A percentile compares a stretch with the other conserved stretches of the same genome.
These are phyloP conservation scores for Umbelopsis vinacea DNA, from an alignment of 192 early-diverging fungal genomes.

Conservation along the genomic window DNA sequence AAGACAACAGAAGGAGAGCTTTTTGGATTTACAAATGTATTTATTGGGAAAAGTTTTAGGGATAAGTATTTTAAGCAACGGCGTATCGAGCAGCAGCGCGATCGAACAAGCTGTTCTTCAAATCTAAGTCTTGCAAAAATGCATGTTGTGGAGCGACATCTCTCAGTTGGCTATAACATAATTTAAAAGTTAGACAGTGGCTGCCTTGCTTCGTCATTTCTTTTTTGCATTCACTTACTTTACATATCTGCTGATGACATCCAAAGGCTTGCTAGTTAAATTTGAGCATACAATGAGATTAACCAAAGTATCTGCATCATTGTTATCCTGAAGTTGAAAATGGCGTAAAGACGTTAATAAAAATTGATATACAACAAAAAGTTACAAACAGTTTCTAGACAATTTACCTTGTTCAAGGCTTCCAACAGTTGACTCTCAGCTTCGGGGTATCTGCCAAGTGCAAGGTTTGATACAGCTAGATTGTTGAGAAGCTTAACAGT, in stretches of 20 bases:
- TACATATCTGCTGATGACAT: slow-evolving; percentile 66
- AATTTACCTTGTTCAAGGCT: slow-evolving; percentile 68
- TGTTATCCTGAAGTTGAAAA: slow-evolving; percentile 50
- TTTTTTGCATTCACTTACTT: slow-evolving; percentile 49
- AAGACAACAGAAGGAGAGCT: not conserved
- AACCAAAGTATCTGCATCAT: slow-evolving; percentile 83
- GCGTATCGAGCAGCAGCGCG: slow-evolving; percentile 59
- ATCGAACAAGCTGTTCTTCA: slow-evolving; percentile 87
- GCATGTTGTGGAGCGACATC: slow-evolving; percentile 78
- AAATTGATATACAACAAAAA: not conserved
- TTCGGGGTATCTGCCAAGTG: slow-evolving; percentile 78
- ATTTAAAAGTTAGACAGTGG: slow-evolving; percentile 17
- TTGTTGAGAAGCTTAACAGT: slow-evolving; percentile 79
- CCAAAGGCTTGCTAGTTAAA: slow-evolving; percentile 68
- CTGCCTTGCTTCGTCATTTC: no score
- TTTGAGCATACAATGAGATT: slow-evolving; percentile 83
- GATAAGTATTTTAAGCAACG: slow-evolving; percentile 31
- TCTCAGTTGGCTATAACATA: slow-evolving; percentile 60
- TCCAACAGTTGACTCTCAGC: slow-evolving; percentile 81
- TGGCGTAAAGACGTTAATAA: not conserved
- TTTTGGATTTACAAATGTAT: not conserved
- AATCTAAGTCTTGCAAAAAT: slow-evolving; percentile 74
- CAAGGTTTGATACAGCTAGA: slow-evolving; percentile 84
- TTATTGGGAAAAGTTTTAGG: not conserved
- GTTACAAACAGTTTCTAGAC: not conserved